These are phyloP conservation scores for Geranomyces variabilis DNA, from an alignment of 192 early-diverging fungal genomes.

Conservation along the genomic window DNA sequence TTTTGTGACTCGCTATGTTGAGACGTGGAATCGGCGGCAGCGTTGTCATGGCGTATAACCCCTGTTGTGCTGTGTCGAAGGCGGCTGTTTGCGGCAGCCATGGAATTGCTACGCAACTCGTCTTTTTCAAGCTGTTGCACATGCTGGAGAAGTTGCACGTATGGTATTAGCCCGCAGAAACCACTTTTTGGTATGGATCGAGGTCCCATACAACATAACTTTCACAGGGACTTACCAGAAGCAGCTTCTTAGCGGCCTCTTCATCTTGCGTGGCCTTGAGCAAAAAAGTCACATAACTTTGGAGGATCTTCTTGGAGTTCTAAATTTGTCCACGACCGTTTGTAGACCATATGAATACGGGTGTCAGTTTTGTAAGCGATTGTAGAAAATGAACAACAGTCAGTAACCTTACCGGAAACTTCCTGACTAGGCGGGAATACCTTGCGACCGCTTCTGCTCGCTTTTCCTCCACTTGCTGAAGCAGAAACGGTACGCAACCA, in stretches of 20 bases:
- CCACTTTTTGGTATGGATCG: no score
- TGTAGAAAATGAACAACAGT: neutral
- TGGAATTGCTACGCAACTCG: neutral
- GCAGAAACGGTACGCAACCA: constrained; percentile 24
- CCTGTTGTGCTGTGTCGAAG: neutral
- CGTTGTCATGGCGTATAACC: no score
- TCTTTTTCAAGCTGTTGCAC: neutral
- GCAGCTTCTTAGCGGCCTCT: constrained; percentile 13
- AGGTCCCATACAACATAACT: no score
- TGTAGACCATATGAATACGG: neutral
- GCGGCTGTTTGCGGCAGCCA: neutral
- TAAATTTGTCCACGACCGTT: neutral
- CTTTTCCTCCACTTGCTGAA: constrained; percentile 18
- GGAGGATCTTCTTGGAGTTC: constrained; percentile 17
- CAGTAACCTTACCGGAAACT: constrained; percentile 22
- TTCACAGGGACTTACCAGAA: constrained; percentile 4
- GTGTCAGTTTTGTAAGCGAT: neutral
- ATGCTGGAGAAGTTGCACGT: no score
- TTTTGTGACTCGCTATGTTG: neutral
- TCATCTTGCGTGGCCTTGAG: constrained; percentile 15
- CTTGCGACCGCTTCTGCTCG: constrained; percentile 2
- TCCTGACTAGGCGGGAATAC: constrained; percentile 10
- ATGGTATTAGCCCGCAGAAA: no score
- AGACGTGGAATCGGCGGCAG: neutral
- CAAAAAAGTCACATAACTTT: constrained; percentile 16